phyloP scores from a whole-genome alignment of 2,329 filamentous ascomycete species.

The Hypomyces rosellus region DNA sequence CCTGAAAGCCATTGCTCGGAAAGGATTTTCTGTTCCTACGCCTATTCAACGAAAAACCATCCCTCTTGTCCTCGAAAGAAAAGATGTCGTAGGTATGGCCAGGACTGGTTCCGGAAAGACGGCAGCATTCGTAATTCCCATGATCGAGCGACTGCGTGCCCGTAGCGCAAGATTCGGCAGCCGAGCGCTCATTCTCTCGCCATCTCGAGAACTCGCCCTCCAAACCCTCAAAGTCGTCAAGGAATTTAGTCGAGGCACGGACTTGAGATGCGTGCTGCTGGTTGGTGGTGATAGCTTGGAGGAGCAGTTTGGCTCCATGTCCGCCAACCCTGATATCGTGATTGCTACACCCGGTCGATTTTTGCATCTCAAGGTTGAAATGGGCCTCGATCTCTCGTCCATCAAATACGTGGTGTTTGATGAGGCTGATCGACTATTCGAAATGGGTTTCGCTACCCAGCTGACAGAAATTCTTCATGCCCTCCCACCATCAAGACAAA shows the following conservation, averaged over 20 bases:
- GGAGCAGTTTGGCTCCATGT: constrained; percentile 90
- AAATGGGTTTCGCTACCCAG: constrained; percentile 96
- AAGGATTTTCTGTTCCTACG: constrained; percentile 93
- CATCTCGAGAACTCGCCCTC: constrained; percentile 86
- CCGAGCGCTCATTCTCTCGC: constrained; percentile 81
- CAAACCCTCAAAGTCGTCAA: constrained; percentile 96
- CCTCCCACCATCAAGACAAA: constrained; percentile 77
- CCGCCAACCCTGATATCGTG: constrained; percentile 90
- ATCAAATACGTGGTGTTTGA: constrained; percentile 95
- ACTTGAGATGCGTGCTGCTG: constrained; percentile 81
- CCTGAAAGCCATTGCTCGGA: constrained; percentile 83
- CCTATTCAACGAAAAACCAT: constrained; percentile 97
- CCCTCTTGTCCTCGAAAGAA: constrained; percentile 87
- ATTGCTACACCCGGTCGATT: constrained; percentile 97
- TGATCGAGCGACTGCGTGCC: constrained; percentile 87
- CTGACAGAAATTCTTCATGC: constrained; percentile 89
- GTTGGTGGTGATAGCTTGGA: constrained; percentile 95
- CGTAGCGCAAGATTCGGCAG: constrained; percentile 85
- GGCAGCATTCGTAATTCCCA: constrained; percentile 94
- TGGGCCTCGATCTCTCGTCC: constrained; percentile 84
- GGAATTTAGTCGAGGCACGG: constrained; percentile 83
- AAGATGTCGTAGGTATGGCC: constrained; percentile 91
- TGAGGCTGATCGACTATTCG: constrained; percentile 92
- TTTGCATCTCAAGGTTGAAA: constrained; percentile 93
- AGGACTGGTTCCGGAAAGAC: constrained; percentile 99